phyloP scores from a whole-genome alignment of 768 basidiomycete species.

The Paxillus involutus region DNA sequence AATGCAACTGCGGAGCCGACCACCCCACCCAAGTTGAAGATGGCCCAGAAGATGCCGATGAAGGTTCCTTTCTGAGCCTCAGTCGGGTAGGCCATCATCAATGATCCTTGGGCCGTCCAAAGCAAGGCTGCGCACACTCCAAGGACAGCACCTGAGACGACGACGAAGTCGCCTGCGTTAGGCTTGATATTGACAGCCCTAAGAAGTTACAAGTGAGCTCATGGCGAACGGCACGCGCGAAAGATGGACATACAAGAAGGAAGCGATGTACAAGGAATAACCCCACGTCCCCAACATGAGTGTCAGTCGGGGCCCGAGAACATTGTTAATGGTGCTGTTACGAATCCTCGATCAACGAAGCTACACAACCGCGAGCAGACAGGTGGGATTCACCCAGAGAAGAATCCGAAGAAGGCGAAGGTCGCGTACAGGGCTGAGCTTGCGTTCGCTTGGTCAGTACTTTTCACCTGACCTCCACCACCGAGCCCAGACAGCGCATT shows the following conservation, averaged over 20 bases:
- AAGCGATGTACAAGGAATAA: slow-evolving; percentile 50
- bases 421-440: slow-evolving; percentile 66
- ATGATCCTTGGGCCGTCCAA: slow-evolving; percentile 51
- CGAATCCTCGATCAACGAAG: neutral
- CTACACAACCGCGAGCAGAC: neutral
- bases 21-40: slow-evolving; percentile 81
- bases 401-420: slow-evolving; percentile 63
- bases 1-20: slow-evolving; percentile 79
- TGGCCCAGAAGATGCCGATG: slow-evolving; percentile 58
- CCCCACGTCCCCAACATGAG: slow-evolving; percentile 52
- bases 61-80: slow-evolving; percentile 56
- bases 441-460: slow-evolving; percentile 64
- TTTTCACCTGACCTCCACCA: slow-evolving; percentile 72
- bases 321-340: slow-evolving; percentile 55
- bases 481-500: slow-evolving; percentile 81
- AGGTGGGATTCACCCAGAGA: slow-evolving; percentile 54
- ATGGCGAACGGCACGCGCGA: neutral
- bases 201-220: neutral
- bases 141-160: slow-evolving; percentile 49
- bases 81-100: slow-evolving; percentile 58
- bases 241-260: slow-evolving; percentile 38
- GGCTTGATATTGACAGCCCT: slow-evolving; percentile 48
- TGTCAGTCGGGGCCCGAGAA: slow-evolving; percentile 50
- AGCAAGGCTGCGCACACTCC: slow-evolving; percentile 52
- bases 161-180: slow-evolving; percentile 43